These are phyloP conservation scores for Vigna reflexopilosa DNA, from an alignment of 306 rosid genomes.

Conservation along the genomic window DNA sequence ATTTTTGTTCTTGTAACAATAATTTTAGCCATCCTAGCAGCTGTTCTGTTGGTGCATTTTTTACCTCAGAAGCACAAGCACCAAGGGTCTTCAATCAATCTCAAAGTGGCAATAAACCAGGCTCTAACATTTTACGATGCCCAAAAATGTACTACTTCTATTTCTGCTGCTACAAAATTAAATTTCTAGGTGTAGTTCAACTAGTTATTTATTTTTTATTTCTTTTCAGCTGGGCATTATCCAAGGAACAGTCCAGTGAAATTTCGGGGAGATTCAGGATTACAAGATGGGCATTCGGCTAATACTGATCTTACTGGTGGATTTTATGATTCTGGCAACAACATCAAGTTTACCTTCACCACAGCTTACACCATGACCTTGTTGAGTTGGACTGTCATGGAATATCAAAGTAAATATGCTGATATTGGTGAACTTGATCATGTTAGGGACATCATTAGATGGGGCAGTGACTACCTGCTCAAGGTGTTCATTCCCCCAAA, in stretches of 20 bases:
- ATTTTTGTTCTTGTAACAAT: conserved; percentile 46
- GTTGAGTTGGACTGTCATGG: conserved; percentile 84
- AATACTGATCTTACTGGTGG: conserved; percentile 68
- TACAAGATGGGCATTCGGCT: conserved; percentile 61
- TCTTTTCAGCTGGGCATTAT: conserved; percentile 68
- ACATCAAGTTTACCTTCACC: conserved; percentile 80
- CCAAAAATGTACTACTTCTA: conserved; percentile 67
- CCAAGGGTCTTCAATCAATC: conserved; percentile 54
- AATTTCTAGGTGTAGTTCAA: conserved; percentile 7
- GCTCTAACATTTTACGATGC: conserved; percentile 82
- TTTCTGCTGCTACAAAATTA: background rate
- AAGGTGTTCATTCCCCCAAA: conserved; percentile 59
- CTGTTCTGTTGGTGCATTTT: conserved; percentile 52
- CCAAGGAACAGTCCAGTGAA: conserved; percentile 65
- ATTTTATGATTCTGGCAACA: conserved; percentile 90
- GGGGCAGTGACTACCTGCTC: conserved; percentile 87
- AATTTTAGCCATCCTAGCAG: conserved; percentile 49
- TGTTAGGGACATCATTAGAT: conserved; percentile 76
- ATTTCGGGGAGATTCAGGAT: conserved; percentile 79
- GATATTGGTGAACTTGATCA: conserved; percentile 80
- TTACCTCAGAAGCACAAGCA: conserved; percentile 53
- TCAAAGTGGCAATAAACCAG: conserved; percentile 68
- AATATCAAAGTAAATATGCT: conserved; percentile 73
- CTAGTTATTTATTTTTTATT: background rate
- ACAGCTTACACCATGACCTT: conserved; percentile 82